phyloP scores from a whole-genome alignment of 257 asterid species.

The Penstemon barbatus region DNA sequence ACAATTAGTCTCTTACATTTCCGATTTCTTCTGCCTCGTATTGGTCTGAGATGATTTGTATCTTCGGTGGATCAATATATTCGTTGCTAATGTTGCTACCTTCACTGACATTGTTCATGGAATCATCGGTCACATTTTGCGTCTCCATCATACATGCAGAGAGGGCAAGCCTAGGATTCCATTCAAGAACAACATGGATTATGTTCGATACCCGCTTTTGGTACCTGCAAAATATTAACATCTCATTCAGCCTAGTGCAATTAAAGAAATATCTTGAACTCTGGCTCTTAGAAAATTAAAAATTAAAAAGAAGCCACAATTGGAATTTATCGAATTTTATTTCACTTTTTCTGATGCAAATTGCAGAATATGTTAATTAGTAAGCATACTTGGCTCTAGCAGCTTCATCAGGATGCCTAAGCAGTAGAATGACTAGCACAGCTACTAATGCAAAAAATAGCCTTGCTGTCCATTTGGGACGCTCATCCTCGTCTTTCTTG shows the following conservation, averaged over 20 bases:
- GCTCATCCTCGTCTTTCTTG: constrained; percentile 85
- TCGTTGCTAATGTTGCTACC: constrained; percentile 36
- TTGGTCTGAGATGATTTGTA: constrained; percentile 31
- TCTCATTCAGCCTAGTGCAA: background rate
- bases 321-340: background rate
- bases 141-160: constrained; percentile 89
- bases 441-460: constrained; percentile 70
- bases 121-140: constrained; percentile 53
- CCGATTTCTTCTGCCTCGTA: constrained; percentile 44
- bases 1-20: constrained; percentile 32
- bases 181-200: constrained; percentile 94
- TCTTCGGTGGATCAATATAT: constrained; percentile 31
- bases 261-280: too few species aligned
- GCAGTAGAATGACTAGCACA: constrained; percentile 57
- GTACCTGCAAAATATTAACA: constrained; percentile 56
- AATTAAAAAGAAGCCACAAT: too few species aligned
- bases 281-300: too few species aligned
- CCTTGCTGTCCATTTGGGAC: constrained; percentile 96
- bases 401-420: constrained; percentile 99
- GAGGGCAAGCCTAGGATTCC: constrained; percentile 93
- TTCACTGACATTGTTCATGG: constrained; percentile 46
- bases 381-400: constrained; percentile 88
- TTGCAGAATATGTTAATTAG: constrained; percentile 5
- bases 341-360: constrained; percentile 2
- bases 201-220: constrained; percentile 93